These are phyloP conservation scores for Ensete glaucum DNA, from an alignment of 176 grass and related monocot species.

Conservation along the genomic window DNA sequence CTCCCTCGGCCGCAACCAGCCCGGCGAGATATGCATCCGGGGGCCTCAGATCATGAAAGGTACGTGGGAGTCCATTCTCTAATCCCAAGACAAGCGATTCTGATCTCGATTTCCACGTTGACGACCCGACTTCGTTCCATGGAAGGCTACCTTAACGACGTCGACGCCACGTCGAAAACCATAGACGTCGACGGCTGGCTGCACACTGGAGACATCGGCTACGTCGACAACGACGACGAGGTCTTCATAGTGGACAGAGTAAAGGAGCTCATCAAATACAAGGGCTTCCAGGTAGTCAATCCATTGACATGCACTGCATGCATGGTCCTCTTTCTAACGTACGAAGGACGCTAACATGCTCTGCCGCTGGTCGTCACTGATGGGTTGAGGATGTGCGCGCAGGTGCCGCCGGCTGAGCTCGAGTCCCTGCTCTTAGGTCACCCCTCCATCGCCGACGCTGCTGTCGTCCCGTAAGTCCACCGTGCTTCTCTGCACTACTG, in stretches of 20 bases:
- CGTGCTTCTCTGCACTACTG: background rate
- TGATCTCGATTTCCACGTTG: background rate
- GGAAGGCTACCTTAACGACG: conserved; percentile 69
- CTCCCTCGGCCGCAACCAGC: conserved; percentile 54
- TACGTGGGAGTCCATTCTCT: background rate
- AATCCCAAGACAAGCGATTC: too few species aligned
- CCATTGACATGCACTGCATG: too few species aligned
- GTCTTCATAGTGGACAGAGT: conserved; percentile 95
- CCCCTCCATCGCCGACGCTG: conserved; percentile 63
- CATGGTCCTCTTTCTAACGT: too few species aligned
- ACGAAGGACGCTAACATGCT: too few species aligned
- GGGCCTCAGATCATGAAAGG: conserved; percentile 97
- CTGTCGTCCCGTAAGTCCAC: conserved; percentile 66
- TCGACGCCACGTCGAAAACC: conserved; percentile 53
- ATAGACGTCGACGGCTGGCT: conserved; percentile 85
- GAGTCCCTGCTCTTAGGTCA: conserved; percentile 69
- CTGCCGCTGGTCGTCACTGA: background rate
- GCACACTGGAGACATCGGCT: conserved; percentile 84
- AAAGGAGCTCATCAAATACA: conserved; percentile 99
- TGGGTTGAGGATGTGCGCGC: background rate
- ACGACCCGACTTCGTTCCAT: background rate
- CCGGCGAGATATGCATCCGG: conserved; percentile 95
- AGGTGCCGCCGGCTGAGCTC: conserved; percentile 94
- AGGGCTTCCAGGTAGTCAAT: conserved; percentile 64
- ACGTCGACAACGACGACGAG: conserved; percentile 78